Evolutionary conservation across 225 moss, liverwort and hornwort species (phyloP), one percentile per base, ranked within the genome.

Genomic region (Physcomitrium patens): DNA sequence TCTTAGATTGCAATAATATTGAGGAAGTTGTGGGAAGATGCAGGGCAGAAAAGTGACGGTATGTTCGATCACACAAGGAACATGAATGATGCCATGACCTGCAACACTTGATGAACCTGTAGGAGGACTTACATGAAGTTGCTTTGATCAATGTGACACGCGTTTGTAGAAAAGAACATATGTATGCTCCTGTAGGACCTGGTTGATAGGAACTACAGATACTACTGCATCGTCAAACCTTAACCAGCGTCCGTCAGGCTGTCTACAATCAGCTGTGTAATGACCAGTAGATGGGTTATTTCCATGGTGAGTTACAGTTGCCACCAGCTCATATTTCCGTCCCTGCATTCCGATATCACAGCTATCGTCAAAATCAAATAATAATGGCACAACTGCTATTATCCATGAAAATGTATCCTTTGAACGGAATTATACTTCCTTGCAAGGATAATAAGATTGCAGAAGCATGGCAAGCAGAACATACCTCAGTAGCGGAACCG

Each of bases 81-180:
- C 67, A 76, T 76, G 78, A 48, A 78, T 72, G 57, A 62, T 60
- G 77, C 31, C 77, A 71, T 71, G 78, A 81, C 76, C 82, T 85
- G 79, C 79, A 75, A 72, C 65, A 76, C 79, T 73, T 86, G 61
- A 79, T 73, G 78, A 75, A 78, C 67, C 74, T 77, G 80, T 24
- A 24, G 24, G 24, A 24, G 66, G 70, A 66, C 7, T 37, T 77
- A 84, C 80, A 81, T 74, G 78, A 79, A 70, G 67, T 70, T 80
- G 84, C 84, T 84, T 80, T 69, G 80, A 70, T 88, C 88, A 88
- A 20, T 79, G 80, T 17, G 78, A 67, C 58, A 82, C 56, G 60
- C 93, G 94, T 76, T 87, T 91, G 86, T 99, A 99, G 82, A 99
- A 99, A 42, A 99, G 91, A 44, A 99, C 76, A 63, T 99, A 99